Evolutionary conservation across 2,329 filamentous ascomycete genomes (phyloP), one percentile per base, ranked within the genome.

Genomic region (Neospermospora avenae): DNA sequence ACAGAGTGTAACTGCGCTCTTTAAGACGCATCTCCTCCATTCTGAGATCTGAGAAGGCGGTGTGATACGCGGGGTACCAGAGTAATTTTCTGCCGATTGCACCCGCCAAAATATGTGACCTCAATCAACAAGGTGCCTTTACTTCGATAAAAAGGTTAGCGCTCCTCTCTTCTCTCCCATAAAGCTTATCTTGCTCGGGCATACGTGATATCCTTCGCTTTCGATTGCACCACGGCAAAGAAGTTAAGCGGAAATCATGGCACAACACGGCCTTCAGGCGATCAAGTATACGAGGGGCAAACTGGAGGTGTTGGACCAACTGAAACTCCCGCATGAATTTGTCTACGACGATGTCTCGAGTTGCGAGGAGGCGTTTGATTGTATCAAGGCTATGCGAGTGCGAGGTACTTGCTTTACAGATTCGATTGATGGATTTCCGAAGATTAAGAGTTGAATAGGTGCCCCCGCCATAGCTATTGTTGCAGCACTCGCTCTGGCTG

Each of bases 391-490:
- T 16, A 95, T 95, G 90, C 78, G 86, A 52, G 85, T 88, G 6
- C 85, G 90, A 69, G 91, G 77, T 77, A 68, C 54, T 42, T 57
- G 52, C 18, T 11, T 31, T 51, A 4, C 18, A 14, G 55, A 34
- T 7, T 35, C 31, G 37, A 51, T 20, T 49, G 4, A 24, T 51
- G 48, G 10, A 31, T n/a, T 24, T 53, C 44, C 22, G 14, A 46
- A 35, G 46, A 59, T 65, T 69, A 65, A 69, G 61, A 31, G 46
- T 41, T 62, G 46, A 58, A 41, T 60, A 79, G 89, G 91, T 42
- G 95, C 95, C 4, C 95, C 95, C 0, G 95, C 95, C 48, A 99
- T 99, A 74, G 95, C 95, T 46, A 98, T 99, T 65, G 95, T 99
- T n/a, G 95, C 95, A 22, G 90, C 90, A 20, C 83, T 99, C 35